Base-by-base conservation (phyloP, 495 filamentous ascomycete genomes). In the Aspergillus carlsbadensis region DNA sequence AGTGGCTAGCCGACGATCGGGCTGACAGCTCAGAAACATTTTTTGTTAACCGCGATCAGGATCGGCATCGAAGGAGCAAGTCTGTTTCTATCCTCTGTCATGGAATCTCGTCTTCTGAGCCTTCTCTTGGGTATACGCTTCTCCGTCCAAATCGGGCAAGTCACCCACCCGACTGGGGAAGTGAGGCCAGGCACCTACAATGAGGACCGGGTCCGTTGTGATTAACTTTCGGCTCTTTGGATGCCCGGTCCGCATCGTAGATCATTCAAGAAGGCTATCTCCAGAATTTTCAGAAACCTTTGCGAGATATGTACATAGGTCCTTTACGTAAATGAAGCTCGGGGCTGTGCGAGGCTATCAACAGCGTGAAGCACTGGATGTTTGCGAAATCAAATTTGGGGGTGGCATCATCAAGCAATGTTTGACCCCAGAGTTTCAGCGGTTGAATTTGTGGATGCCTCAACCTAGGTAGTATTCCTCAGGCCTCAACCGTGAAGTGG, bases 291-390 rank as follows among this genome's bases (percentile, higher is more conserved):
- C 43, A 3, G 11, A 11, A 10, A 6, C n/a, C 14, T 10, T 21
- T 11, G 45, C n/a, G 15, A 43, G 51, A 44, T 54, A 44, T 44
- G 29, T n/a, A n/a, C n/a, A n/a, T n/a, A 44, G 22, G 10, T 47
- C 21, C n/a, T 55, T 47, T 55, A 55, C 52, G 52, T 55, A 55
- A 47, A 55, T 47, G 33, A 20, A 36, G 31, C 31, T 31, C 22
- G n/a, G 42, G 18, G 31, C 3, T 6, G 13, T 10, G 14, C 13
- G 39, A 21, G 21, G 40, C 46, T 47, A 55, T 55, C 42, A 46
- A 14, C 44, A 36, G 35, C 11, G 31, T 26, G 13, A n/a, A 8
- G 14, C 8, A 11, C n/a, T n/a, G n/a, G 8, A 43, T 5, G 17
- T 43, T 18, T 20, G 20, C 40, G 40, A 43, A 21, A 43, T 43